Conservation (phyloP, 345 rosid genomes). For the Capsella bursapastoris region DNA sequence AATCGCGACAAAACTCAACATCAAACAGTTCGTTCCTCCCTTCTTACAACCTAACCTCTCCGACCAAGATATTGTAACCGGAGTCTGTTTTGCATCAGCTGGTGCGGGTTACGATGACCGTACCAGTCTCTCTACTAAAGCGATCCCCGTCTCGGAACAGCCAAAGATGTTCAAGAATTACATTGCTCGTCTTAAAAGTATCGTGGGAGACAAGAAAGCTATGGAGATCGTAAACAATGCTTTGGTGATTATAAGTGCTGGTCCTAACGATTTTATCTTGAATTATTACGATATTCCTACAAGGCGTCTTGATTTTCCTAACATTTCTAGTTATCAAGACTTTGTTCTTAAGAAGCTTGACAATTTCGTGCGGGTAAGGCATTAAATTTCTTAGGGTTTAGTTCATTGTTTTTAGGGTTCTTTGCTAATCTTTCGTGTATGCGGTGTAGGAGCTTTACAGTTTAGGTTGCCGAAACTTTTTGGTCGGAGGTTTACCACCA, state of each 20-base stretch:
- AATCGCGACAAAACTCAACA: conserved; percentile 2
- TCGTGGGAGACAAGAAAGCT: conserved; percentile 17
- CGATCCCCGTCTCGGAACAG: neutral
- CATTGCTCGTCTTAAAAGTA: neutral
- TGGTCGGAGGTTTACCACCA: neutral
- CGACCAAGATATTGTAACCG: conserved; percentile 7
- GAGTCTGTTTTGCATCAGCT: conserved; percentile 3
- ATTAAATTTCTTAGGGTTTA: neutral
- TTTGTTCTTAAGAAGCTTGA: conserved; percentile 1
- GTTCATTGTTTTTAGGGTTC: neutral
- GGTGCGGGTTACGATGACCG: neutral
- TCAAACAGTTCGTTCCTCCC: conserved; percentile 2
- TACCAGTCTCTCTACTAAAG: neutral
- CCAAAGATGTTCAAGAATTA: conserved; percentile 4
- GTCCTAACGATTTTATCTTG: neutral
- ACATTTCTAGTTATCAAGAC: neutral
- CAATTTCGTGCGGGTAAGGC: neutral
- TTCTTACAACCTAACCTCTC: neutral
- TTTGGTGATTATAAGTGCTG: conserved; percentile 6
- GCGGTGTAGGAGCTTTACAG: neutral
- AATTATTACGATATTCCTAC: conserved; percentile 3
- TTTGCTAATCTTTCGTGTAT: neutral
- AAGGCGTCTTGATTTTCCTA: neutral
- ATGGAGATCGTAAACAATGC: neutral
- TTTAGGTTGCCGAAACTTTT: conserved; percentile 7